Evolutionary conservation across 2,329 filamentous ascomycete species (phyloP).

Genomic region (Xylariaceae sp.): DNA sequence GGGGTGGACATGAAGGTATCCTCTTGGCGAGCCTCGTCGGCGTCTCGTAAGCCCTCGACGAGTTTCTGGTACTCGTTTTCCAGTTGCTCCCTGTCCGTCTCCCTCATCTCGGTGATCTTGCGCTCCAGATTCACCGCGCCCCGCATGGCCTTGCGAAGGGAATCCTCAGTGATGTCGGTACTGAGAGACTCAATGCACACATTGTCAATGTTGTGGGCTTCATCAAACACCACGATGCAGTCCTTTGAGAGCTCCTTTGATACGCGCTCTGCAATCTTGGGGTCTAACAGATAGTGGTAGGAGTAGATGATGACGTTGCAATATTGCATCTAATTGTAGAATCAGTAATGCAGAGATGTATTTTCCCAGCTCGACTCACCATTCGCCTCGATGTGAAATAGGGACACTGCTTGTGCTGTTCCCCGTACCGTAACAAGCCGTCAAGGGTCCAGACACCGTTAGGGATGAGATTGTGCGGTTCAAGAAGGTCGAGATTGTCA

Average conservation of each 20-base stretch:
- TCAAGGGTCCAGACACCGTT: constrained; percentile 96
- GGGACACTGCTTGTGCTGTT: constrained; percentile 93
- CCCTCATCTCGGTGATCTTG: constrained; percentile 90
- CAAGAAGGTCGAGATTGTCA: constrained; percentile 93
- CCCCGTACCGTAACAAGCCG: constrained; percentile 80
- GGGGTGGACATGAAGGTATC: constrained; percentile 98
- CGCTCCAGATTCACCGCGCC: constrained; percentile 88
- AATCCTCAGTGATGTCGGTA: constrained; percentile 95
- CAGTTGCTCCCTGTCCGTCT: constrained; percentile 89
- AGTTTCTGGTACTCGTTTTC: constrained; percentile 95
- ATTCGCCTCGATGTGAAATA: constrained; percentile 95
- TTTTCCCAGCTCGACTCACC: constrained; percentile 47
- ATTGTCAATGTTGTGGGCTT: constrained; percentile 99
- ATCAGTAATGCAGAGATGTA: not conserved
- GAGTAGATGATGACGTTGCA: constrained; percentile 99
- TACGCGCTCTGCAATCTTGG: constrained; percentile 93
- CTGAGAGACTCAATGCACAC: constrained; percentile 97
- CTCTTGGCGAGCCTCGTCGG: constrained; percentile 85
- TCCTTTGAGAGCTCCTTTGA: constrained; percentile 96
- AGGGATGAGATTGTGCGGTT: constrained; percentile 90
- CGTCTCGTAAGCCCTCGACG: constrained; percentile 83
- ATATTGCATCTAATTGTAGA: constrained; percentile 73
- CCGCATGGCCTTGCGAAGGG: constrained; percentile 81
- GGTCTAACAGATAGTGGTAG: constrained; percentile 95
- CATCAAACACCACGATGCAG: constrained; percentile 97